Base-by-base conservation (phyloP, 2,329 filamentous ascomycete species). In the Xylariaceae sp. region DNA sequence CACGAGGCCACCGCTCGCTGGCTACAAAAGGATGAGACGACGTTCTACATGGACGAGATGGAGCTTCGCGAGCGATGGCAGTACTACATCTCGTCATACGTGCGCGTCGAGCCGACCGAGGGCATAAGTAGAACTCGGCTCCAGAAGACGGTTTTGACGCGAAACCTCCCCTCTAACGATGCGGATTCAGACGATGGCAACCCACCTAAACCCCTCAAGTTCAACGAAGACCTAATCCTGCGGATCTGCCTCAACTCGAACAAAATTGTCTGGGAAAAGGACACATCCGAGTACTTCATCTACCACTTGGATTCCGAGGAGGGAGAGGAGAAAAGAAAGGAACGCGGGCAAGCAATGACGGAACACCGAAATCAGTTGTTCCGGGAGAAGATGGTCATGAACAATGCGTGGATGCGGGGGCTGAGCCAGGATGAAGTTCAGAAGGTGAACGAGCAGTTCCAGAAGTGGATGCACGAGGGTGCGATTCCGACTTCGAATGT, bases 1-100 rank as follows among this genome's bases (percentile, higher is more conserved):
- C 80, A 79, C 54, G 83, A 88, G 66, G 84, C 88, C 33, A 86
- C 83, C 1, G 79, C 96, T 11, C 89, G 90, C 42, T 85, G 83
- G 79, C 72, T 88, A 45, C 82, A 84, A 60, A 78, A 81, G 47
- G 83, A 87, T 45, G 84, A 88, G 60, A 84, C 83, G 39, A 88
- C 96, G 0, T 90, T 96, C 68, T 91, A 94, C 62, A 87, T 87
- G 65, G 90, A 96, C 60, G 90, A 96, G 60, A 87, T 96, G 76
- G 88, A 94, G 65, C 82, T 86, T 46, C 86, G 87, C 51, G 86
- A 90, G 56, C 80, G 84, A 38, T 99, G 94, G 94, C 89, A 93
- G 63, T 96, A 95, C 73, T 99, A 99, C 68, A 90, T 96, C 51
- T 92, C 93, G 16, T 91, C 92, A 0, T 97, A 89, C 70, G 89